Percentiles rank a stretch among this genome's conserved stretches.
phyloP scores from a whole-genome alignment of 1,139 yeast genomes.

The Debaryomyces sp. region DNA sequence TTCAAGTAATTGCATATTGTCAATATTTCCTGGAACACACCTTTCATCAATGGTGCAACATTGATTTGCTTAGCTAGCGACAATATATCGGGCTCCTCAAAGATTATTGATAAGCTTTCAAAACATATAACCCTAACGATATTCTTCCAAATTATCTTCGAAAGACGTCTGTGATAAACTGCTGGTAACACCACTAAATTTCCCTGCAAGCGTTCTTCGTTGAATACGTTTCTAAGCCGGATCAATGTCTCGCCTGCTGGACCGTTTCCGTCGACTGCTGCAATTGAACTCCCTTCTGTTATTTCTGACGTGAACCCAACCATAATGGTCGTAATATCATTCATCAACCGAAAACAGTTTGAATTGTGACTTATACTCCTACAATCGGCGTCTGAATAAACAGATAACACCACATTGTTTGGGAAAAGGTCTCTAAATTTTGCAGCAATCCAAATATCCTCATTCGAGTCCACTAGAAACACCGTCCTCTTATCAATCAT shows the following conservation, averaged over 20 bases:
- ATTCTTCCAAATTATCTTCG: slow-evolving; percentile 17
- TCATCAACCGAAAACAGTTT: slow-evolving; percentile 11
- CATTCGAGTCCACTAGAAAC: slow-evolving; percentile 19
- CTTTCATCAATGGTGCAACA: slow-evolving; percentile 21
- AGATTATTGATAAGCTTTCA: slow-evolving; percentile 22
- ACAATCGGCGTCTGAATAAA: slow-evolving; percentile 20
- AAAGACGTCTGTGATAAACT: slow-evolving; percentile 5
- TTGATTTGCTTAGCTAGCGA: slow-evolving; percentile 13
- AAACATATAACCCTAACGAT: slow-evolving; percentile 19
- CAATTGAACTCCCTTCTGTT: not conserved
- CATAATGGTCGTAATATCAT: slow-evolving; percentile 6
- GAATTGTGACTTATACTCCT: slow-evolving; percentile 8
- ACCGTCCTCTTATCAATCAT: slow-evolving; percentile 12
- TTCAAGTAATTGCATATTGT: slow-evolving; percentile 12
- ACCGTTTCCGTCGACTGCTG: slow-evolving; percentile 2
- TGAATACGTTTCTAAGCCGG: not conserved
- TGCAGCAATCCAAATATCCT: slow-evolving; percentile 19
- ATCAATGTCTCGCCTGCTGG: slow-evolving; percentile 2
- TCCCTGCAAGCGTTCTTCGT: not conserved
- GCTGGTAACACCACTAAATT: slow-evolving; percentile 4
- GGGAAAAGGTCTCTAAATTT: slow-evolving; percentile 10
- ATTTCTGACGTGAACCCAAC: slow-evolving; percentile 10
- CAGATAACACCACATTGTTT: slow-evolving; percentile 13
- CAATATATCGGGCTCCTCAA: slow-evolving; percentile 23
- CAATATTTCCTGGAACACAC: slow-evolving; percentile 23